Evolutionary conservation across 2,329 filamentous ascomycete genomes (phyloP).

Genomic region (Hortaea werneckii): DNA sequence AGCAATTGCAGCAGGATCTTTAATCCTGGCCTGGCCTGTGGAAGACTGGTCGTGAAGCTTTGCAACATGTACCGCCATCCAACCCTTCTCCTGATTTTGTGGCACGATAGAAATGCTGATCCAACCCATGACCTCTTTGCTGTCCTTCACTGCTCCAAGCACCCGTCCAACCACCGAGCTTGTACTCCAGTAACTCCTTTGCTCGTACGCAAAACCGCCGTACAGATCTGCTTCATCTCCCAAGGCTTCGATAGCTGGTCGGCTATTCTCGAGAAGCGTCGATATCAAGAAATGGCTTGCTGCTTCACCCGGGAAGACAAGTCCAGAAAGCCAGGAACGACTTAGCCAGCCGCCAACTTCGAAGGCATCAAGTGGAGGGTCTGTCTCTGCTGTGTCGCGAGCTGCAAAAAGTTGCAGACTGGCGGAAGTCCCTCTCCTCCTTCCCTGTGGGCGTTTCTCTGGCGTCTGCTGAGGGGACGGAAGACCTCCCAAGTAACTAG

Average conservation of each 20-base stretch:
- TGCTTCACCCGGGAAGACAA: conserved; percentile 45
- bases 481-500: conserved; percentile 1
- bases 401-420: conserved; percentile 10
- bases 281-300: conserved; percentile 47
- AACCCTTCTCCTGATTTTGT: conserved; percentile 30
- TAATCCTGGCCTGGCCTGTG: conserved; percentile 26
- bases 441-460: background rate
- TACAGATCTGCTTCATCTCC: conserved; percentile 44
- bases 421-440: background rate
- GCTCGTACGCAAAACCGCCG: conserved; percentile 43
- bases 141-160: conserved; percentile 35
- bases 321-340: conserved; percentile 44
- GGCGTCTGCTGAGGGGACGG: background rate
- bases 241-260: conserved; percentile 36
- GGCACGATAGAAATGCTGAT: conserved; percentile 29
- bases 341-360: conserved; percentile 38
- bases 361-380: conserved; percentile 7
- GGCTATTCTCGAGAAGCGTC: conserved; percentile 46
- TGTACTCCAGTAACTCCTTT: conserved; percentile 48
- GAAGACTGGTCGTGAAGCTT: conserved; percentile 1
- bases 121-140: conserved; percentile 47
- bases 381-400: background rate
- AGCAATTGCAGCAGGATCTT: conserved; percentile 20
- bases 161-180: conserved; percentile 45
- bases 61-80: conserved; percentile 38